Base-by-base conservation (phyloP, 805 yeast species). In the Metschnikowia continentalis region DNA sequence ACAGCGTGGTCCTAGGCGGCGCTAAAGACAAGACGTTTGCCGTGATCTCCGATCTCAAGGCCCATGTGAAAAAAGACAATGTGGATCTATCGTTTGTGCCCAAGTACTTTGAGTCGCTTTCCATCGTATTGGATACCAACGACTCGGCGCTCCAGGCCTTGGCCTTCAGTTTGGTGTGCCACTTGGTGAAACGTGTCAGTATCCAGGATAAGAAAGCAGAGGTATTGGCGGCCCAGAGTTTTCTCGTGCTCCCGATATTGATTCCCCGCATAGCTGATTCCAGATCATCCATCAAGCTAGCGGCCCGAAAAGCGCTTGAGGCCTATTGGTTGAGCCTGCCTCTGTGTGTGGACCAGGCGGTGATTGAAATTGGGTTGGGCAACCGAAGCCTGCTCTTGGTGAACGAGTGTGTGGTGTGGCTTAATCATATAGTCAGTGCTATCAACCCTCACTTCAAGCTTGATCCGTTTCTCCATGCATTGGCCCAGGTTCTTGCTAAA, bases 271-370 rank as follows among this genome's bases (percentile, higher is more conserved):
- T 83, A 33, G 72, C 73, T 5, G 82, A 78, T 52, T 55, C 68
- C 1, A 76, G 70, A 43, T 44, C 66, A 0, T 58, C 68, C 11
- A 60, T 74, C 3, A 69, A 67, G 46, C 59, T 65, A n/a, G 72
- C 81, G 1, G 78, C 86, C 0, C 73, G 70, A 48, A 72, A 74
- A 47, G 78, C 85, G 0, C 60, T 82, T 33, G 78, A 78, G 51
- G 79, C 78, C 0, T 81, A 75, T 55, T 81, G 84, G 82, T 68
- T 77, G 22, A 72, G 77, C n/a, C 69, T 78, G 1, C 79, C 83
- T 0, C 56, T 62, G 2, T 72, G 71, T 15, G 82, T 80, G 30
- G 83, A 81, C 53, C 59, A 58, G 6, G 66, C 71, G 2, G 53
- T 82, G n/a, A 65, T 66, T 22, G 78, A 76, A 1, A 57, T 66